phyloP scores from a whole-genome alignment of 495 filamentous ascomycete genomes.

The Chaetomium fimeti region DNA sequence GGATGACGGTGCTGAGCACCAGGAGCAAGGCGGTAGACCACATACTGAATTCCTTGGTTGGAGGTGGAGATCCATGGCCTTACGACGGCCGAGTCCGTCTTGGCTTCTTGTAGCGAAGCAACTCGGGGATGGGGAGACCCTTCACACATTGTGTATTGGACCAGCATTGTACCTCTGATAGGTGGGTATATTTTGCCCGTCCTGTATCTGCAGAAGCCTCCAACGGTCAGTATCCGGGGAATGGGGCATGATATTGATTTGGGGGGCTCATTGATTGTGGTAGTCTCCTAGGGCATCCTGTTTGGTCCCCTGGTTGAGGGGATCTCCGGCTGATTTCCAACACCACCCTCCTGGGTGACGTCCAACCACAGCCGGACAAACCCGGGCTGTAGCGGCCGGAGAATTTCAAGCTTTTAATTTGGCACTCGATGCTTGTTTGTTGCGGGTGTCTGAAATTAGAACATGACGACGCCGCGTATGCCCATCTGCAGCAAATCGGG shows the following conservation, averaged over 20 bases:
- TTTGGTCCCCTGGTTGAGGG: conserved; percentile 6
- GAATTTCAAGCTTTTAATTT: conserved; percentile 14
- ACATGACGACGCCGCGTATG: neutral
- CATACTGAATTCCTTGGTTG: conserved; percentile 10
- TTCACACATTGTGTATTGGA: neutral
- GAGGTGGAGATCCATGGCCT: neutral
- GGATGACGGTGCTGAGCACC: conserved; percentile 10
- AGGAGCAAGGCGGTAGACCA: conserved; percentile 18
- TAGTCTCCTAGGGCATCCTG: neutral
- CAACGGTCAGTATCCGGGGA: neutral
- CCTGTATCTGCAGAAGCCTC: neutral
- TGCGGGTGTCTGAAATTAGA: neutral
- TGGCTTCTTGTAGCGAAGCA: conserved; percentile 2
- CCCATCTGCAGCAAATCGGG: neutral
- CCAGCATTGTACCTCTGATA: conserved; percentile 2
- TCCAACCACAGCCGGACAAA: conserved; percentile 10
- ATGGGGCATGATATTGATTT: conserved; percentile 13
- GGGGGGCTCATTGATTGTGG: conserved; percentile 4
- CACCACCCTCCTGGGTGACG: neutral
- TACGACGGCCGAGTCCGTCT: neutral
- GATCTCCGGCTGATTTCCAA: conserved; percentile 21
- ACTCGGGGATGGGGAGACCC: neutral
- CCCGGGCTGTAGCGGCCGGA: conserved; percentile 10
- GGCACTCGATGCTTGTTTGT: conserved; percentile 5
- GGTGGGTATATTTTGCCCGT: conserved; percentile 14